Base-by-base conservation (phyloP, 768 basidiomycete genomes). In the Fomitopsis pulvina region DNA sequence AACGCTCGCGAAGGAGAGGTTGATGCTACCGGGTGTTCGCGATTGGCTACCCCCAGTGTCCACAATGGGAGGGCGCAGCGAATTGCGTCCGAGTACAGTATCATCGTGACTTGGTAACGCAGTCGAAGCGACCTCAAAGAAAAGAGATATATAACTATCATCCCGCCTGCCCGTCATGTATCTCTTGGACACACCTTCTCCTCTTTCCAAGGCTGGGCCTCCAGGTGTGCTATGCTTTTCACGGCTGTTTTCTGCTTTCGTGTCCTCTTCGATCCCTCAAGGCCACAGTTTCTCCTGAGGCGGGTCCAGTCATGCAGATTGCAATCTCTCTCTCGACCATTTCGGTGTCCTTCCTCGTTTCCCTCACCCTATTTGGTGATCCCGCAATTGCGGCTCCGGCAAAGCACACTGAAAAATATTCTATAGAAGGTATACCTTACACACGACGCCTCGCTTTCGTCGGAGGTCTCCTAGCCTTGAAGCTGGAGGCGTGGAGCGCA, bases 241-340 rank as follows among this genome's bases (percentile, higher is more conserved):
- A 52, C 48, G 52, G 50, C 53, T 54, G 45, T 54, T 37, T 53
- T 57, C 54, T 57, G 56, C 34, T 53, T 55, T 43, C 42, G 50
- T 52, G 28, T 51, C 41, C 57, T 55, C 63, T 43, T 38, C 46
- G 47, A 57, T 51, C 51, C 51, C 51, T 41, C 54, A 54, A 48
- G 51, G 55, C 60, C 54, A 55, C 52, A 58, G 51, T 48, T 47
- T 44, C 51, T 52, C 34, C 49, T 49, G 48, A 58, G 55, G 60
- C 62, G 60, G 63, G 59, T 47, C 53, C 57, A 54, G 66, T 59
- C 56, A 87, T 87, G 85, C 77, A 77, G 56, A 68, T 85, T 61
- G 68, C 68, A 40, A 57, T 75, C 57, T 66, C 71, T 37, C 72
- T 85, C 56, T 67, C 73, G 50, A 52, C 76, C 53, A 71, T 87